These are phyloP conservation scores for Sutorius eximius DNA, from an alignment of 1,284 basidiomycete species.

Conservation along the genomic window DNA sequence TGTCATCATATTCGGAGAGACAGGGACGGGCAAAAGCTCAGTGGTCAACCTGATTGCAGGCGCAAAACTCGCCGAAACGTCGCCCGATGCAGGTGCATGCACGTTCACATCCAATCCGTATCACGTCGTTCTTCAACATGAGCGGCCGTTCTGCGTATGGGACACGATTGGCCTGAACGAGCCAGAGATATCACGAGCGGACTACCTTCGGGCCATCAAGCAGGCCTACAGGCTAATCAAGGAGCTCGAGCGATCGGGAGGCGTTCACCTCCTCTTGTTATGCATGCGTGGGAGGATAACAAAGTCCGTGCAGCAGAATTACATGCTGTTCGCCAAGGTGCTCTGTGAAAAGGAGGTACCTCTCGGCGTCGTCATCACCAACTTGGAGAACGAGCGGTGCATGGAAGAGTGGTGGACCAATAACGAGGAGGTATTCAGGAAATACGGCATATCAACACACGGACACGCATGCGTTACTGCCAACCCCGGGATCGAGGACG, in stretches of 20 bases:
- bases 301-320: constrained; percentile 31
- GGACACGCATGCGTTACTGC: constrained; percentile 34
- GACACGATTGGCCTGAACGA: constrained; percentile 44
- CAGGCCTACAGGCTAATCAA: constrained; percentile 34
- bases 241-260: constrained; percentile 29
- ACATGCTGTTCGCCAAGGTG: constrained; percentile 26
- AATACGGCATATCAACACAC: constrained; percentile 12
- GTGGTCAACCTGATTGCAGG: constrained; percentile 33
- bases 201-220: constrained; percentile 34
- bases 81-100: constrained; percentile 26
- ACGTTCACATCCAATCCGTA: constrained; percentile 22
- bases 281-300: constrained; percentile 40
- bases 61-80: constrained; percentile 20
- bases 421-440: constrained; percentile 21
- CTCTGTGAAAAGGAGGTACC: constrained; percentile 34
- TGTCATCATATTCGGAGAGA: constrained; percentile 30
- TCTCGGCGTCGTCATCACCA: constrained; percentile 36
- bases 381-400: constrained; percentile 42
- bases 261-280: constrained; percentile 39
- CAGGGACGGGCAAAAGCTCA: constrained; percentile 30
- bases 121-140: constrained; percentile 12
- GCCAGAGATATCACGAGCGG: constrained; percentile 19
- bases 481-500: constrained; percentile 10
- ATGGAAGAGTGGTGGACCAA: constrained; percentile 32
- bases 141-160: constrained; percentile 22